Percentiles rank a stretch among this genome's conserved stretches.
Evolutionary conservation across 176 grass and related monocot species (phyloP).

Genomic region (Hsuehochloa calcarea): DNA sequence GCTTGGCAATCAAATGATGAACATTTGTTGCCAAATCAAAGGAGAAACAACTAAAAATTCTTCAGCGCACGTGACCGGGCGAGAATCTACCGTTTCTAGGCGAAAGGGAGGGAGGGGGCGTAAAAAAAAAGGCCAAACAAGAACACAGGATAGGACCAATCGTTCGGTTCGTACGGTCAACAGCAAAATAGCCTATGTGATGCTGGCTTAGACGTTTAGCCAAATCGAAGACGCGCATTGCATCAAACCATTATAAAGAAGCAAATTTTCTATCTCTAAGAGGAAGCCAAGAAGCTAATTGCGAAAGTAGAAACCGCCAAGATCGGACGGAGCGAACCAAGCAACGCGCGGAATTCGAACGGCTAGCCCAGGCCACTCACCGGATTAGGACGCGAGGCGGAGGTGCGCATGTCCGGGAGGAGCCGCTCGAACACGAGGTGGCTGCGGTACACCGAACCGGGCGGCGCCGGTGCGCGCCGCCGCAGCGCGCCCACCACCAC

Average conservation of each 20-base stretch:
- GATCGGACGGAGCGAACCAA: background rate
- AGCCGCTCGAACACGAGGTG: conserved; percentile 72
- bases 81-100: too few species aligned
- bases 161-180: background rate
- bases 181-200: background rate
- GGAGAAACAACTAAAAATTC: background rate
- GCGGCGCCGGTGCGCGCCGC: conserved; percentile 21
- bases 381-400: conserved; percentile 4
- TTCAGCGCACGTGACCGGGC: too few species aligned
- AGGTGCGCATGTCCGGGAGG: conserved; percentile 61
- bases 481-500: conserved; percentile 30
- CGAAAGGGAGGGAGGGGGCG: too few species aligned
- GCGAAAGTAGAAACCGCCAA: background rate
- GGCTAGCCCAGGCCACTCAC: conserved; percentile 20
- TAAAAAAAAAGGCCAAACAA: background rate
- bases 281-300: background rate
- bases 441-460: conserved; percentile 82
- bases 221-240: background rate
- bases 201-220: background rate
- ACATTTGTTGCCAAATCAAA: background rate
- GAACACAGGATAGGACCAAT: background rate
- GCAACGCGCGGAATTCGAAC: background rate
- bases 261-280: background rate
- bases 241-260: background rate
- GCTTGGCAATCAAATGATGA: background rate